Percentiles rank a stretch among this genome's conserved stretches.
Evolutionary conservation across 768 basidiomycete species (phyloP).

Genomic region (Antrodiella citrinella): DNA sequence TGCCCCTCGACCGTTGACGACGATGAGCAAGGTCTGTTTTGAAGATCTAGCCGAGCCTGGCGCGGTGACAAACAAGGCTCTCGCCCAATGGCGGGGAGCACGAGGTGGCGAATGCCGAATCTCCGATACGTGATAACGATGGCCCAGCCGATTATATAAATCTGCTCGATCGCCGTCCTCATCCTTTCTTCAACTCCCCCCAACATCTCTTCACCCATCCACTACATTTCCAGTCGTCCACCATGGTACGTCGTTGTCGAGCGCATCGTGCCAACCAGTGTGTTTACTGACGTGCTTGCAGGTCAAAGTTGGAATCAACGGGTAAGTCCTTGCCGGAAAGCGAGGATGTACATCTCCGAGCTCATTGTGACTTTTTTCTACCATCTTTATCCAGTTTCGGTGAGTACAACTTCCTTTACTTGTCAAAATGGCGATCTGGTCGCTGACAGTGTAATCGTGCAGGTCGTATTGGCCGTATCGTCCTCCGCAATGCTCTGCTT

Average conservation of each 20-base stretch:
- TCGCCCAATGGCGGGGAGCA: too few relatives aligned
- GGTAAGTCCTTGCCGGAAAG: too few relatives aligned
- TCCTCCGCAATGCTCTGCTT: slow-evolving; percentile 87
- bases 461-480: slow-evolving; percentile 99
- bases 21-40: background rate
- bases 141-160: background rate
- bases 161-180: background rate
- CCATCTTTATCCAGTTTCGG: slow-evolving; percentile 53
- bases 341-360: too few relatives aligned
- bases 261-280: background rate
- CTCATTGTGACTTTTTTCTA: slow-evolving; percentile 5
- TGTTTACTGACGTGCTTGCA: slow-evolving; percentile 12
- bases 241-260: background rate
- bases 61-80: background rate
- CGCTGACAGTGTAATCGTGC: background rate
- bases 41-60: background rate
- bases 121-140: background rate
- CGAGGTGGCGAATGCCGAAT: background rate
- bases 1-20: background rate
- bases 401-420: slow-evolving; percentile 28
- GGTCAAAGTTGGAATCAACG: slow-evolving; percentile 95
- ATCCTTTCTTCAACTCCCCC: background rate
- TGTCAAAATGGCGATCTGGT: background rate
- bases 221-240: background rate
- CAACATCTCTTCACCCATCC: background rate